phyloP scores from a whole-genome alignment of 257 asterid genomes.

The Forsythia viridissima region DNA sequence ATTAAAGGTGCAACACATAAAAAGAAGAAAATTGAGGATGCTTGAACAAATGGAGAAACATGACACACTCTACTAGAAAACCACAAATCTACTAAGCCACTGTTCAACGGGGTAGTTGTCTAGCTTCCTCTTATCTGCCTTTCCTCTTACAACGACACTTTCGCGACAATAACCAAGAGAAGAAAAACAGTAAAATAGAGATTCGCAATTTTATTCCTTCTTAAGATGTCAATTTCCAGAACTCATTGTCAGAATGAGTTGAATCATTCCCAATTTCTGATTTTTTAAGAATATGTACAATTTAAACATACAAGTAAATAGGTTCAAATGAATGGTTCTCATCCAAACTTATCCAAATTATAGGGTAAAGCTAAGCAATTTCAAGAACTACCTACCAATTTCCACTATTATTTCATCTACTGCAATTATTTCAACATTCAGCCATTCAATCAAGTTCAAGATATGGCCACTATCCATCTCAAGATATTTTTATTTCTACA shows the following conservation, averaged over 20 bases:
- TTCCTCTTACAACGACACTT: background rate
- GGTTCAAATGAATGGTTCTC: background rate
- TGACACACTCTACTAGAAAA: background rate
- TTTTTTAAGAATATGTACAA: background rate
- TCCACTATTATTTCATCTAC: conserved; percentile 1
- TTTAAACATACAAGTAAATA: background rate
- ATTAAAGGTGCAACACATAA: too few relatives aligned
- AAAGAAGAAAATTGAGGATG: background rate
- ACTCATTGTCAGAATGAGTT: background rate
- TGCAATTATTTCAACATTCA: conserved; percentile 19
- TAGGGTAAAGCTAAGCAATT: conserved; percentile 12
- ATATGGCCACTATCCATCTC: background rate
- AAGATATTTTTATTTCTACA: conserved; percentile 4
- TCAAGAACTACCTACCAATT: conserved; percentile 13
- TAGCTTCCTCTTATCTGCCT: background rate
- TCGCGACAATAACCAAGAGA: background rate
- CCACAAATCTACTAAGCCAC: background rate
- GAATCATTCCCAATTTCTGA: background rate
- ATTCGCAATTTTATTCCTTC: background rate
- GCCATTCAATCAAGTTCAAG: conserved; percentile 5
- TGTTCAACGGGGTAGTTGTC: background rate
- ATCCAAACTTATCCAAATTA: conserved; percentile 18
- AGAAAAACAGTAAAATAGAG: background rate
- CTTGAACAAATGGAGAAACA: background rate
- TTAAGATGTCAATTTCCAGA: background rate